Percentiles rank a stretch among this genome's conserved stretches.
Evolutionary conservation across 73 alveolate genomes (phyloP).

Genomic region (Paramecium octaurelia): DNA sequence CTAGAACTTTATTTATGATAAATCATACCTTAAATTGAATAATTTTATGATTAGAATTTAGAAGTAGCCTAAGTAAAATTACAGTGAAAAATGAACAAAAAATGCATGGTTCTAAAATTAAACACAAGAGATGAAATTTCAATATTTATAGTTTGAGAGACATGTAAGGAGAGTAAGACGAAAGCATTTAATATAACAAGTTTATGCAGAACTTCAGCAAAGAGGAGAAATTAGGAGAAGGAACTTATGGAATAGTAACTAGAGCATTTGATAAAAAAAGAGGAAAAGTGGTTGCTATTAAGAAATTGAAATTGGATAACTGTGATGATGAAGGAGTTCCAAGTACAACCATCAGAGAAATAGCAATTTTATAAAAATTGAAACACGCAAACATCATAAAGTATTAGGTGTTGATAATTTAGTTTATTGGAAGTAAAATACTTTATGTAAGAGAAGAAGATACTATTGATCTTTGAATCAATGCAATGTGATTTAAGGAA

Average conservation of each 20-base stretch:
- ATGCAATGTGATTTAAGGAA: constrained; percentile 74
- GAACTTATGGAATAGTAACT: constrained; percentile 95
- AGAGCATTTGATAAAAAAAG: constrained; percentile 75
- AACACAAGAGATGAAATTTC: background rate
- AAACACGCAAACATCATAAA: constrained; percentile 83
- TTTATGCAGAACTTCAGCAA: constrained; percentile 70
- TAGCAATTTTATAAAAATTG: constrained; percentile 73
- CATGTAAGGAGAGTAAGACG: background rate
- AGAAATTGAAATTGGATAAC: constrained; percentile 80
- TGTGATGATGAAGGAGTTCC: constrained; percentile 94
- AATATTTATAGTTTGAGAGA: background rate
- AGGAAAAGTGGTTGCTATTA: constrained; percentile 79
- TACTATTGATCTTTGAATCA: constrained; percentile 46
- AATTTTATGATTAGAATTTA: background rate
- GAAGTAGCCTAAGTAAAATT: background rate
- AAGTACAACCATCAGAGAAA: constrained; percentile 89
- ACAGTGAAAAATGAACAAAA: background rate
- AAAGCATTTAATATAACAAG: background rate
- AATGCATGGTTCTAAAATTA: background rate
- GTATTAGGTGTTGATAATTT: background rate
- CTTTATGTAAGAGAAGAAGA: constrained; percentile 41
- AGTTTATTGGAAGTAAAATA: constrained; percentile 62
- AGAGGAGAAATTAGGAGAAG: constrained; percentile 86
- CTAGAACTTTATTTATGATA: too few relatives aligned
- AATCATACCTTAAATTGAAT: background rate